Evolutionary conservation across 2,329 filamentous ascomycete genomes (phyloP), one percentile per base, ranked within the genome.

Genomic region (Bimuria novae-zelandiae): DNA sequence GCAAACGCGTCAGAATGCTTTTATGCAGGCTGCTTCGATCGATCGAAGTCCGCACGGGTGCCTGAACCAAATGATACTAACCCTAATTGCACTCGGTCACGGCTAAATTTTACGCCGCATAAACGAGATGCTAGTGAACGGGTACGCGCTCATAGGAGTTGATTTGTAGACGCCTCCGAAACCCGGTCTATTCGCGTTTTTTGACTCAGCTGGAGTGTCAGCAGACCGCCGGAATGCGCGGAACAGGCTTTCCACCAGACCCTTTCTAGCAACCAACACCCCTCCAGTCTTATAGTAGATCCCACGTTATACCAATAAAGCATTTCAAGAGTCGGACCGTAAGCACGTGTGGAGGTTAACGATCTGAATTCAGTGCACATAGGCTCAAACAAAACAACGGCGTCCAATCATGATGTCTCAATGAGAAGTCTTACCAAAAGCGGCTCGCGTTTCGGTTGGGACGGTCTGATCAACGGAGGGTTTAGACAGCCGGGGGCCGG

Each of bases 381-480:
- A 17, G 41, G 4, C 17, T n/a, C 22, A 3, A 10, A 27, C 42
- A 19, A 35, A 36, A 36, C 19, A 29, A 45, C 3, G 8, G 21
- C 11, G 17, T 17, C n/a, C n/a, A n/a, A n/a, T n/a, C n/a, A n/a
- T n/a, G n/a, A n/a, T n/a, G 43, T 14, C 21, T 17, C 30, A 33
- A 4, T 16, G 27, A 14, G 10, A 17, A 10, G 17, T 2, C 7
- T 17, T 19, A 17, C 32, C 44, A 8, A 17, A 47, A 37, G 32
- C 33, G 33, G 44, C n/a, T 47, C 29, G 43, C 30, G 33, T 1
- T 11, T 47, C 44, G 44, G 32, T 27, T 37, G 21, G 19, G 17
- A 14, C 27, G 16, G 27, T 44, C 42, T 46, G 43, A 46, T 46
- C 43, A 19, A 27, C 44, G 44, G 44, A 47, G 44, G n/a, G n/a